Evolutionary conservation across 2,329 filamentous ascomycete genomes (phyloP).

Genomic region (Metarhizium robertsii): DNA sequence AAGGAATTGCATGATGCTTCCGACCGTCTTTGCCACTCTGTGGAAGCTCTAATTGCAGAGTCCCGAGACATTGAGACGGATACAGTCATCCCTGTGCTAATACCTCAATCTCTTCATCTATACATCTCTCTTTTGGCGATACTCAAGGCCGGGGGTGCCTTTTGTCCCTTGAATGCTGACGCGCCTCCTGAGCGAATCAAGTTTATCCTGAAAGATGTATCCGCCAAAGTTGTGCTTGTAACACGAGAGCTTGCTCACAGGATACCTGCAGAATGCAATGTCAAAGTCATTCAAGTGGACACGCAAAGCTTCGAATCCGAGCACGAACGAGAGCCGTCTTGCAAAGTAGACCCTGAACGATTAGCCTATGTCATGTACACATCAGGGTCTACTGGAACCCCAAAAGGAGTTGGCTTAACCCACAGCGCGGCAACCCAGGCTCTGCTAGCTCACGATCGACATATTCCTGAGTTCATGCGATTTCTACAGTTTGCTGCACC

Average conservation of each 20-base stretch:
- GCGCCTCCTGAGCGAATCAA: conserved; percentile 65
- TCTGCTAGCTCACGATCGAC: conserved; percentile 67
- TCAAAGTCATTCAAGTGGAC: conserved; percentile 27
- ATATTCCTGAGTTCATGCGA: conserved; percentile 66
- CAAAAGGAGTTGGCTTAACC: conserved; percentile 79
- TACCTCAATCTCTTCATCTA: conserved; percentile 67
- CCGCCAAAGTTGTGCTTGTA: conserved; percentile 59
- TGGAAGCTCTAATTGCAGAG: conserved; percentile 19
- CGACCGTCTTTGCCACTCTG: conserved; percentile 42
- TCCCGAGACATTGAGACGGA: conserved; percentile 14
- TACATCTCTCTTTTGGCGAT: conserved; percentile 72
- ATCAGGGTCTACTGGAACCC: conserved; percentile 78
- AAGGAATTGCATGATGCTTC: conserved; percentile 49
- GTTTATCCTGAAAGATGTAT: conserved; percentile 74
- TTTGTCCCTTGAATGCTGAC: conserved; percentile 76
- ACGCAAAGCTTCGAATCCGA: not conserved
- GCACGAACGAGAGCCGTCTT: not conserved
- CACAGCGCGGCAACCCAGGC: conserved; percentile 75
- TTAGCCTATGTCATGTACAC: conserved; percentile 91
- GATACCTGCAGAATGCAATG: conserved; percentile 23
- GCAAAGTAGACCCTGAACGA: conserved; percentile 23
- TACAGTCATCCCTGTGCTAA: conserved; percentile 61
- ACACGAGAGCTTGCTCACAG: conserved; percentile 35
- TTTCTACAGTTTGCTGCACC: conserved; percentile 90
- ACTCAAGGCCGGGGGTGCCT: conserved; percentile 72